These are phyloP conservation scores for Lipomyces japonicus DNA, from an alignment of 805 yeast genomes.

Conservation along the genomic window DNA sequence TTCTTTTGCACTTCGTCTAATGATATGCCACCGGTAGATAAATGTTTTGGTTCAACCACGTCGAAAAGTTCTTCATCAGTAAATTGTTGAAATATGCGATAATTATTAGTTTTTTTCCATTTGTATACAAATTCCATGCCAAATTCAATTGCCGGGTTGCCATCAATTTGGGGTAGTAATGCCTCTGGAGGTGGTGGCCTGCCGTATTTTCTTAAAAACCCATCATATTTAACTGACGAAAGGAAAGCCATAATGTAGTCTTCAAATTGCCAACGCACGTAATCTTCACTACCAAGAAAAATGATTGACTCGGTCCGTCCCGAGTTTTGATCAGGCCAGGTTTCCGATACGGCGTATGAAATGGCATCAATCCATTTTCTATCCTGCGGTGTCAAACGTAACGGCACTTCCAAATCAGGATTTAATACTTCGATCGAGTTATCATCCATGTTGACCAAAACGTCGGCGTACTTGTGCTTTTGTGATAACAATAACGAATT, in stretches of 20 bases:
- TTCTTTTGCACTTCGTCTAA: conserved; percentile 31
- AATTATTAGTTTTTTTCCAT: conserved; percentile 59
- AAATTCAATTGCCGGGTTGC: conserved; percentile 44
- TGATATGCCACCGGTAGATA: conserved; percentile 33
- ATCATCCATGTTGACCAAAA: conserved; percentile 54
- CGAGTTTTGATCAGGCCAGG: conserved; percentile 43
- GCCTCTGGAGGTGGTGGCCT: conserved; percentile 39
- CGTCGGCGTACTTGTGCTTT: conserved; percentile 58
- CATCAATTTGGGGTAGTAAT: conserved; percentile 32
- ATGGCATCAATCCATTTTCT: conserved; percentile 69
- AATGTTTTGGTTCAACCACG: conserved; percentile 49
- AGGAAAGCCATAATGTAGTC: conserved; percentile 79
- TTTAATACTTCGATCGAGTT: conserved; percentile 48
- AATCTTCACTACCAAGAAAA: conserved; percentile 78
- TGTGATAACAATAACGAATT: conserved; percentile 74
- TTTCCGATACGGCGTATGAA: conserved; percentile 46
- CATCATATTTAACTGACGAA: conserved; percentile 65
- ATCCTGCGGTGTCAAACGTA: conserved; percentile 58
- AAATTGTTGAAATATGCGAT: conserved; percentile 47
- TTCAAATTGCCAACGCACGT: conserved; percentile 80
- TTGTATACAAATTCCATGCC: conserved; percentile 45
- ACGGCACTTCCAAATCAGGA: conserved; percentile 41
- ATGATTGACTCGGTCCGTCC: conserved; percentile 45
- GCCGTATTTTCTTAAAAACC: conserved; percentile 45
- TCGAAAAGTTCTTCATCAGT: conserved; percentile 72